Evolutionary conservation across 2,329 filamentous ascomycete species (phyloP).

Genomic region (Domatiomyces globalis): DNA sequence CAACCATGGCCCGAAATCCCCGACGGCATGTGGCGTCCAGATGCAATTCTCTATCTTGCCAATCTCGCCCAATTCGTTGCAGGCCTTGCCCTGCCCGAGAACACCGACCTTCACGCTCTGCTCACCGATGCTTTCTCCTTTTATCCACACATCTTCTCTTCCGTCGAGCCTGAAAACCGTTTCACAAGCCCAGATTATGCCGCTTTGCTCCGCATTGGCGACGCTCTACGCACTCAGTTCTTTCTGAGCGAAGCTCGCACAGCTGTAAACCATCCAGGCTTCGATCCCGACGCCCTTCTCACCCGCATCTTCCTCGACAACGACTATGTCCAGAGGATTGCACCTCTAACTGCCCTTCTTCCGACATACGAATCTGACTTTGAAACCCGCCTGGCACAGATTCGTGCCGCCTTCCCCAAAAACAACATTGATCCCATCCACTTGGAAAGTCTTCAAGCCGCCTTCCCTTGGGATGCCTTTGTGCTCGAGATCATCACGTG

Average conservation of each 20-base stretch:
- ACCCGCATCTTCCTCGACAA: conserved; percentile 28
- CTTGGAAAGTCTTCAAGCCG: conserved; percentile 29
- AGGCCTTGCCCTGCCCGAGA: conserved; percentile 11
- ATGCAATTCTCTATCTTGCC: conserved; percentile 28
- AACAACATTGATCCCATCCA: conserved; percentile 23
- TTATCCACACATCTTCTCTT: not conserved
- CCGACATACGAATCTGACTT: conserved; percentile 9
- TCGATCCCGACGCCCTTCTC: conserved; percentile 29
- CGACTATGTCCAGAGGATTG: conserved; percentile 4
- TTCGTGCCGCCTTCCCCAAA: conserved; percentile 19
- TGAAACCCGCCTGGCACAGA: conserved; percentile 22
- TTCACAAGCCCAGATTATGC: conserved; percentile 23
- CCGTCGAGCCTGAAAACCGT: conserved; percentile 12
- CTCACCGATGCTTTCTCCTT: not conserved
- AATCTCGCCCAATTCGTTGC: conserved; percentile 33
- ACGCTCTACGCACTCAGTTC: conserved; percentile 43
- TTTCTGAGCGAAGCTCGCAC: conserved; percentile 32
- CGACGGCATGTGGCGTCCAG: conserved; percentile 22
- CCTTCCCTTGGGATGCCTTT: conserved; percentile 39
- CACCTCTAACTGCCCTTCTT: conserved; percentile 7
- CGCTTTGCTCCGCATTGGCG: conserved; percentile 33
- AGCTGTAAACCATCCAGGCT: conserved; percentile 21
- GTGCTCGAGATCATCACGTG: conserved; percentile 33
- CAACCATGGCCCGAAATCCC: conserved; percentile 12
- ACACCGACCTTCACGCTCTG: not conserved